A percentile compares a stretch with the other conserved stretches of the same genome.
Evolutionary conservation across 768 basidiomycete genomes (phyloP).

Genomic region (Suillus paluster): DNA sequence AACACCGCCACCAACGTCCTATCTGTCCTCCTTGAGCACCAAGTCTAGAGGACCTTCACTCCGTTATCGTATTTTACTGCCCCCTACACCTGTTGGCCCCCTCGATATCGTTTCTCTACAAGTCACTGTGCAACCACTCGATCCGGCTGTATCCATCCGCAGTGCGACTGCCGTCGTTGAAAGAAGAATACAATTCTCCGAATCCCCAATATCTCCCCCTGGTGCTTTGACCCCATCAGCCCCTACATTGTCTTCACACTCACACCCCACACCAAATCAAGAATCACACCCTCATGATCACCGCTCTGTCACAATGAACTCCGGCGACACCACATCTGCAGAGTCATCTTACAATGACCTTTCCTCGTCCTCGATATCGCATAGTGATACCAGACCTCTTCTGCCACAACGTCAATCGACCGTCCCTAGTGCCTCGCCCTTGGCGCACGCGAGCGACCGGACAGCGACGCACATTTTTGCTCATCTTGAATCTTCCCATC

Average conservation of each 20-base stretch:
- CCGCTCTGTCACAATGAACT: conserved; percentile 33
- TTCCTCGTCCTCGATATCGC: conserved; percentile 24
- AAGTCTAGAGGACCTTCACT: conserved; percentile 63
- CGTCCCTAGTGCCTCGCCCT: conserved; percentile 18
- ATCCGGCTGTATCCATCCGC: conserved; percentile 60
- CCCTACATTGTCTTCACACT: conserved; percentile 22
- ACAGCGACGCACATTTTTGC: conserved; percentile 56
- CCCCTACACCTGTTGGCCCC: conserved; percentile 67
- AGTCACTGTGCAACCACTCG: conserved; percentile 62
- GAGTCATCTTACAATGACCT: conserved; percentile 24
- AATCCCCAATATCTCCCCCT: conserved; percentile 33
- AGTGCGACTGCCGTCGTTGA: conserved; percentile 69
- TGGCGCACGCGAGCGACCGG: conserved; percentile 20
- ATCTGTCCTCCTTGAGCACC: conserved; percentile 46
- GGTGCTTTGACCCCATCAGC: conserved; percentile 26
- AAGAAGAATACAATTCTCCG: conserved; percentile 68
- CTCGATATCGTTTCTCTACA: conserved; percentile 72
- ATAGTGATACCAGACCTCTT: conserved; percentile 30
- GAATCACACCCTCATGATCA: conserved; percentile 9
- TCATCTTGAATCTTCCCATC: conserved; percentile 61
- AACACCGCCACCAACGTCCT: conserved; percentile 39
- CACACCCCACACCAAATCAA: conserved; percentile 16
- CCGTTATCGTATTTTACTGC: conserved; percentile 61
- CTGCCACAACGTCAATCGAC: conserved; percentile 19
- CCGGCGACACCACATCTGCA: conserved; percentile 21